Evolutionary conservation across 257 asterid species (phyloP).

Genomic region (Schizonepeta tenuifolia): DNA sequence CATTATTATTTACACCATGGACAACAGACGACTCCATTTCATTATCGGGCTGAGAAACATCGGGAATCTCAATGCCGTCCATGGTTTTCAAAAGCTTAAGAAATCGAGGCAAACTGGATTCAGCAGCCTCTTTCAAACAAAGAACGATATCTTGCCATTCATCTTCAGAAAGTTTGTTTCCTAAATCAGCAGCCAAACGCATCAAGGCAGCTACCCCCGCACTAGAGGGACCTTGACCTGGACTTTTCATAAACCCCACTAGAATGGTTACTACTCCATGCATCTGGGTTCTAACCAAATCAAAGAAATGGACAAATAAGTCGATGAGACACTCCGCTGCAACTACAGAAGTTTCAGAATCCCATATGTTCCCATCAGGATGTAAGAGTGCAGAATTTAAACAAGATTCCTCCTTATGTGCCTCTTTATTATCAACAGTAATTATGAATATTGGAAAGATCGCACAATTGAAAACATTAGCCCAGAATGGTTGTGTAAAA

Average conservation of each 20-base stretch:
- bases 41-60: constrained; percentile 43
- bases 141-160: constrained; percentile 77
- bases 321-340: constrained; percentile 78
- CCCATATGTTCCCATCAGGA: constrained; percentile 72
- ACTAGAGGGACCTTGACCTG: constrained; percentile 79
- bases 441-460: constrained; percentile 78
- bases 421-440: constrained; percentile 53
- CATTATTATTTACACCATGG: constrained; percentile 42
- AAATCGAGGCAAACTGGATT: constrained; percentile 62
- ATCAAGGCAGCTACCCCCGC: constrained; percentile 82
- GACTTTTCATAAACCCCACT: constrained; percentile 60
- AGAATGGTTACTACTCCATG: constrained; percentile 69
- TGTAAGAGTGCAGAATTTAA: constrained; percentile 46
- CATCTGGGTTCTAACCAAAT: constrained; percentile 66
- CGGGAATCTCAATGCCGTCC: constrained; percentile 67
- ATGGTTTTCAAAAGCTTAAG: constrained; percentile 70
- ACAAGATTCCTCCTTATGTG: constrained; percentile 41
- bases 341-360: constrained; percentile 73
- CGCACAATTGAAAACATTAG: constrained; percentile 61
- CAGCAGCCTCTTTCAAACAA: constrained; percentile 68
- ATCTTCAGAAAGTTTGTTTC: constrained; percentile 58
- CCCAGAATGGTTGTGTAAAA: constrained; percentile 79
- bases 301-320: constrained; percentile 71
- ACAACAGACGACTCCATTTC: constrained; percentile 57
- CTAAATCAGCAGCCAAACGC: constrained; percentile 70